Conservation (phyloP, 331 rosid species). For the Pyracantha coccinea region DNA sequence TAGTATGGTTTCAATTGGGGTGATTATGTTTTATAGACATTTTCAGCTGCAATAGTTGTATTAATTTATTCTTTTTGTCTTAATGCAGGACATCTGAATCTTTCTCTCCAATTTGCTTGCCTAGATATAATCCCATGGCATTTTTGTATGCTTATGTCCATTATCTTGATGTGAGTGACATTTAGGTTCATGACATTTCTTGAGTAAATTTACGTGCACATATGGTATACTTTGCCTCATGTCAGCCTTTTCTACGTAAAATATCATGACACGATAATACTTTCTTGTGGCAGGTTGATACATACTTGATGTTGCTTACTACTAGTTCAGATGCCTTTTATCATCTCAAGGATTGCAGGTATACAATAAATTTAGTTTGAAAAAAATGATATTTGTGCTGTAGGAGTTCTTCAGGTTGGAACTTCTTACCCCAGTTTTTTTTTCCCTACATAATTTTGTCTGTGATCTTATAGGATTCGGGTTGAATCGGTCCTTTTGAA, state of each 20-base stretch:
- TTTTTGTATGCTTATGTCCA: constrained; percentile 86
- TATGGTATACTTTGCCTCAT: background rate
- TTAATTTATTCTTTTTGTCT: background rate
- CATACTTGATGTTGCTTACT: constrained; percentile 79
- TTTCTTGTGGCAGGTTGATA: constrained; percentile 57
- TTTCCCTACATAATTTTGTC: constrained; percentile 9
- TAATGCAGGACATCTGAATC: constrained; percentile 89
- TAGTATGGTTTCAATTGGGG: constrained; percentile 2
- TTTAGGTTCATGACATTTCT: background rate
- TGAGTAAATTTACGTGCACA: background rate
- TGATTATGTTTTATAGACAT: background rate
- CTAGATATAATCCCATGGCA: constrained; percentile 92
- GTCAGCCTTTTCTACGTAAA: background rate
- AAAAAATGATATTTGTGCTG: constrained; percentile 4
- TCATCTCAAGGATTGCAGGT: constrained; percentile 96
- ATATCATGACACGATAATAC: background rate
- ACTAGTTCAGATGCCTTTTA: constrained; percentile 80
- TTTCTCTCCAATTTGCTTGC: constrained; percentile 92
- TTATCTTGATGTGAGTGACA: constrained; percentile 72
- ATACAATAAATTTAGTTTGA: constrained; percentile 3
- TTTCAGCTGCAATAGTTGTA: background rate
- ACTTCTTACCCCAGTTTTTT: background rate
- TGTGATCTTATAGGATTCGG: constrained; percentile 60
- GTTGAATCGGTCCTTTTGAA: constrained; percentile 76
- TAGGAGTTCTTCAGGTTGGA: background rate